Base-by-base conservation (phyloP, 441 rosid genomes). In the Hura crepitans region DNA sequence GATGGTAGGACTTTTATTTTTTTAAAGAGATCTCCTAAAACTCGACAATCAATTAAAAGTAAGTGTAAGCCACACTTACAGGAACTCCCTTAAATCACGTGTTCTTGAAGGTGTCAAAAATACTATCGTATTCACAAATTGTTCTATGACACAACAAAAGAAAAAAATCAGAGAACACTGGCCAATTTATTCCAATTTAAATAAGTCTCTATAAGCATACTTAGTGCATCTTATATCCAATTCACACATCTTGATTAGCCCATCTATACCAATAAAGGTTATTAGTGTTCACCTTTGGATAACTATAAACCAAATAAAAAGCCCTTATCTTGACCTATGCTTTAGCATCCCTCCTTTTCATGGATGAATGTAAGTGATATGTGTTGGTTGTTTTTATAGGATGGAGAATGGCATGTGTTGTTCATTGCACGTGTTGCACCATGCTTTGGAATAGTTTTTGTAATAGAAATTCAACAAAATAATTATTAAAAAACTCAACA, bases 351-450 rank as follows among this genome's bases (percentile, higher is more conserved):
- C 7, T 50, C 6, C 23, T 50, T 18, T 50, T 47, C 18, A 18
- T 50, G 54, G 10, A 17, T n/a, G 54, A n/a, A 50, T 17, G 22
- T 3, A 50, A 50, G 20, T 50, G 9, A n/a, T n/a, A n/a, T n/a
- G n/a, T n/a, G n/a, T 14, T 68, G 64, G 15, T 30, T 18, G 27
- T 28, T 68, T 20, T 45, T 68, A 47, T 7, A 11, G 30, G 25
- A 18, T 57, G 57, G 58, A 58, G 23, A 69, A 69, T 30, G 22
- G 46, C 10, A 46, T 46, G 30, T 15, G n/a, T 57, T 57, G 8
- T 2, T 59, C 22, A 18, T 2, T 33, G 9, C 42, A 45, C n/a
- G 1, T 59, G 33, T n/a, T 57, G 56, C 64, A 6, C 33, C 47
- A n/a, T 58, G 49, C 25, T 55, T 35, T 18, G 18, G 71, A 31